Evolutionary conservation across 345 rosid species (phyloP), one percentile per base, ranked within the genome.

Genomic region (Hibiscus tridactylites): DNA sequence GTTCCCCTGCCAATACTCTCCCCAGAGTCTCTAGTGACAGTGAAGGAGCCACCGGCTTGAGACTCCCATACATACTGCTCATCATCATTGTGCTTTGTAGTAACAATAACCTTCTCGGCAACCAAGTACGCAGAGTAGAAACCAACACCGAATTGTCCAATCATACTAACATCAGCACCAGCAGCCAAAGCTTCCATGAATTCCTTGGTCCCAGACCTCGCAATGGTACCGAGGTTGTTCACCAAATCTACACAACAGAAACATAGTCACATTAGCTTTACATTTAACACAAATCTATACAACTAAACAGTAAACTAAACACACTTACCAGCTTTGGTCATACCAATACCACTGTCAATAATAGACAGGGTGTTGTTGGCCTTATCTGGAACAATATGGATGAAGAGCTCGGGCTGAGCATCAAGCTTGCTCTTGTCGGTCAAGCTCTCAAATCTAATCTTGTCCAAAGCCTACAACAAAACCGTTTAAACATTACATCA

Each of bases 1-100:
- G 96, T 91, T 19, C 97, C 97, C 26, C 97, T 85, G 6, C 97
- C 97, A 61, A 91, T 88, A 21, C 17, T 33, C 75, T 91, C 97
- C 1, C 95, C 95, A 37, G 89, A 50, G 9, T 91, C 97, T 73
- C 93, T 81, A 3, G 96, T 88, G 1, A 91, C 86, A 0, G 97
- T 87, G 85, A 91, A 91, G 3, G 97, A 91, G 0, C 97, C 97
- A 57, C 97, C 97, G 28, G 97, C 97, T 65, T 91, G 97, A n/a
- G 97, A 91, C 79, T 91, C 97, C 97, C 97, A 91, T 8, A 91
- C 79, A 15, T 91, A 91, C 74, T 91, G 96, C 76, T 90, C 96
- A 28, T 91, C 97, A 80, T 91, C 97, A 26, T 91, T 88, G 82
- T 91, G 97, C 89, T 88, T 91, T 0, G 90, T 35, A 49, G 88